A percentile compares a stretch with the other conserved stretches of the same genome.
phyloP scores from a whole-genome alignment of 306 rosid species.

The Trifolium dubium region DNA sequence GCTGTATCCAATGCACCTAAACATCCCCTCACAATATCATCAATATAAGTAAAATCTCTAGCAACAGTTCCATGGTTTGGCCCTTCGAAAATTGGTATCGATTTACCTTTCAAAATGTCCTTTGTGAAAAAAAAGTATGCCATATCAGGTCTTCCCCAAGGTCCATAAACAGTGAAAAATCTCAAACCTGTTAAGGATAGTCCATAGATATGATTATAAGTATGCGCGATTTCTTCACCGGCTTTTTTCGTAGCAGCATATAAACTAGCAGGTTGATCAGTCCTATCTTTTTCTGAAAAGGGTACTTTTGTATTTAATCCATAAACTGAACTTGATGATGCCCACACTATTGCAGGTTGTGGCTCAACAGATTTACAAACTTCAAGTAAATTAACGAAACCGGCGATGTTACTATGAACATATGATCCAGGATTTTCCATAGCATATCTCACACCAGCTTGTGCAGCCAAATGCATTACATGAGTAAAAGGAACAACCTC shows the following conservation, averaged over 20 bases:
- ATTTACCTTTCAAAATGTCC: constrained; percentile 3
- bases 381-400: constrained; percentile 23
- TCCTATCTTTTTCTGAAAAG: constrained; percentile 17
- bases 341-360: constrained; percentile 26
- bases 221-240: constrained; percentile 26
- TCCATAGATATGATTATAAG: constrained; percentile 30
- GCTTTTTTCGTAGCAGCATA: constrained; percentile 30
- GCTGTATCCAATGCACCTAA: constrained; percentile 27
- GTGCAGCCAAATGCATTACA: constrained; percentile 29
- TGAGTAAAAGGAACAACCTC: constrained; percentile 17
- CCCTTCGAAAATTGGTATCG: constrained; percentile 10
- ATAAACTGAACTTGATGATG: constrained; percentile 29
- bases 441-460: constrained; percentile 34
- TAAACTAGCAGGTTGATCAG: constrained; percentile 30
- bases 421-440: constrained; percentile 31
- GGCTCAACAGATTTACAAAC: constrained; percentile 12
- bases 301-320: constrained; percentile 24
- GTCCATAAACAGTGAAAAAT: constrained; percentile 32
- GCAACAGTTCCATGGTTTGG: constrained; percentile 17
- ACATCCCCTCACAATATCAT: constrained; percentile 27
- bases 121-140: constrained; percentile 30
- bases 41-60: constrained; percentile 25
- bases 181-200: constrained; percentile 26
- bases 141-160: constrained; percentile 34
- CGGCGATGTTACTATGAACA: constrained; percentile 29